Evolutionary conservation across 805 yeast species (phyloP).

Genomic region (Ogataea paradorogensis): DNA sequence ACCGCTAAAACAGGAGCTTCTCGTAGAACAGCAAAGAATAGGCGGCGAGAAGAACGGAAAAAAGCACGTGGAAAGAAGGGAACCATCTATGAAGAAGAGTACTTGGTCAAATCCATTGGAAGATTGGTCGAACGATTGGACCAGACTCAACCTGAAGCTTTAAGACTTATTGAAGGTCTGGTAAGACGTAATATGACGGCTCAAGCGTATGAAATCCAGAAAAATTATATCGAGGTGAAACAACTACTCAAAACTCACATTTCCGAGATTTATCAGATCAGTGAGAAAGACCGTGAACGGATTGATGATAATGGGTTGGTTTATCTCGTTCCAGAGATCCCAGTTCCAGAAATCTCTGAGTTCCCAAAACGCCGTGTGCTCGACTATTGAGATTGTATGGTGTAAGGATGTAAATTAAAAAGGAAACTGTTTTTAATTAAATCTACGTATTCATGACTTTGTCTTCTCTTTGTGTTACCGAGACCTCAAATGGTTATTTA

Average conservation of each 20-base stretch:
- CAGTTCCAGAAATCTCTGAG: slow-evolving; percentile 61
- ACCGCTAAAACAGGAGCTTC: slow-evolving; percentile 97
- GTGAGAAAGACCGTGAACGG: slow-evolving; percentile 85
- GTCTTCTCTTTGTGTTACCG: slow-evolving; percentile 26
- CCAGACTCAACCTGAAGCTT: slow-evolving; percentile 71
- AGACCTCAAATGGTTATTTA: slow-evolving; percentile 30
- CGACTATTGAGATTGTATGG: slow-evolving; percentile 51
- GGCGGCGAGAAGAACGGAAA: slow-evolving; percentile 93
- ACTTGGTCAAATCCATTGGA: slow-evolving; percentile 81
- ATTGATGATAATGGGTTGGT: slow-evolving; percentile 84
- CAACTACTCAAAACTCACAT: slow-evolving; percentile 56
- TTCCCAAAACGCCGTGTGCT: slow-evolving; percentile 58
- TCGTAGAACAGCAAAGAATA: slow-evolving; percentile 86
- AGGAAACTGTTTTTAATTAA: background rate
- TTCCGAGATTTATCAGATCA: slow-evolving; percentile 73
- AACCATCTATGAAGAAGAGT: slow-evolving; percentile 95
- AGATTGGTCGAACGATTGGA: slow-evolving; percentile 80
- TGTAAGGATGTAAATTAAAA: slow-evolving; percentile 8
- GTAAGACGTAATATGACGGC: slow-evolving; percentile 68
- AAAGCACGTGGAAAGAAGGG: slow-evolving; percentile 97
- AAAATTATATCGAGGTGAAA: slow-evolving; percentile 56
- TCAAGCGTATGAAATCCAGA: slow-evolving; percentile 81
- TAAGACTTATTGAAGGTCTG: slow-evolving; percentile 69
- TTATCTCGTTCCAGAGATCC: slow-evolving; percentile 72
- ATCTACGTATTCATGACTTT: slow-evolving; percentile 25